phyloP scores from a whole-genome alignment of 441 rosid genomes.

The Erodium moschatum region DNA sequence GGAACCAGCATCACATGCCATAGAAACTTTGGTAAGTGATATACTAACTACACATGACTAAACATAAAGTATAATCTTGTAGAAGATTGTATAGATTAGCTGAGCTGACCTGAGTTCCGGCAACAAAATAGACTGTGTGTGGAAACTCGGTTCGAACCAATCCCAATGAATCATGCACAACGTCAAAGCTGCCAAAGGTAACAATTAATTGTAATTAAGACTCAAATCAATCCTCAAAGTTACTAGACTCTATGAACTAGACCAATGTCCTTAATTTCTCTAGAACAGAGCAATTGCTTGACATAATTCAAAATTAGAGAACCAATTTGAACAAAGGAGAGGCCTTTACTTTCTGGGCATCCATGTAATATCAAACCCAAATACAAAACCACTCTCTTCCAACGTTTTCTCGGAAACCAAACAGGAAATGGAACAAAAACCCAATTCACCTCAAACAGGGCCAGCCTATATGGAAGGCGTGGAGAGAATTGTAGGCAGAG shows the following conservation, averaged over 20 bases:
- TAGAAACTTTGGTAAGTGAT: not conserved
- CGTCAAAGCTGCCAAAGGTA: constrained; percentile 59
- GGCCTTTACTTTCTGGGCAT: not conserved
- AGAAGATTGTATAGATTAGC: not conserved
- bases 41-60: not conserved
- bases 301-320: not conserved
- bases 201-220: constrained; percentile 2
- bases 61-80: not conserved
- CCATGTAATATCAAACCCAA: not conserved
- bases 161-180: constrained; percentile 71
- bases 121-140: constrained; percentile 64
- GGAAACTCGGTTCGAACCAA: constrained; percentile 82
- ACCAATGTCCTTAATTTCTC: not conserved
- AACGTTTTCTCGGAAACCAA: constrained; percentile 13
- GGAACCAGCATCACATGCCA: not conserved
- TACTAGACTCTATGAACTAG: not conserved
- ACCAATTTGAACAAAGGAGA: not conserved
- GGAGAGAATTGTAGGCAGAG: constrained; percentile 71
- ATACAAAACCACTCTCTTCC: not conserved
- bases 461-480: constrained; percentile 88
- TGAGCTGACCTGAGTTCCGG: constrained; percentile 74
- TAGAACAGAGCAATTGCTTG: not conserved
- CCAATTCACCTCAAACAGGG: constrained; percentile 70
- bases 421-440: not conserved
- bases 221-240: not conserved